phyloP scores from a whole-genome alignment of 192 early-diverging fungal species.

The Umbelopsis sp. region DNA sequence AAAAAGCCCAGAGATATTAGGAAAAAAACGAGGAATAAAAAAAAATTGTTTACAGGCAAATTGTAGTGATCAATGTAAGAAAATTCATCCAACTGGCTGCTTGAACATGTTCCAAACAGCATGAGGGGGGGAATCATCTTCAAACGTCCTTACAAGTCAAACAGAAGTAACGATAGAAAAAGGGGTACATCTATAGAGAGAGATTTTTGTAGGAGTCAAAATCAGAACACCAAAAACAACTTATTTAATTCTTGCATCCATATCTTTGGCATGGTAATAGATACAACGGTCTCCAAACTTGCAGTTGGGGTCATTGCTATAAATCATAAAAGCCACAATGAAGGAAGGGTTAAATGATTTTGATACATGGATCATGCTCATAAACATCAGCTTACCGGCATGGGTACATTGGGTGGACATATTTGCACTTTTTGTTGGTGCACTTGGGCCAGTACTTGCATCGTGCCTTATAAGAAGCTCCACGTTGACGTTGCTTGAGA shows the following conservation, averaged over 20 bases:
- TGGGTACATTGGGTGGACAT: constrained; percentile 44
- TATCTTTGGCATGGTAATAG: constrained; percentile 17
- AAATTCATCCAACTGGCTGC: neutral
- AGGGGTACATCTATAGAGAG: constrained; percentile 7
- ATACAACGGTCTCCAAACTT: constrained; percentile 20
- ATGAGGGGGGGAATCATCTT: no score
- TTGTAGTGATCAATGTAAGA: constrained; percentile 8
- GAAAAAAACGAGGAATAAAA: neutral
- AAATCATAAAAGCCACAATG: neutral
- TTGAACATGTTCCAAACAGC: no score
- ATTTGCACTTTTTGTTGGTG: constrained; percentile 60
- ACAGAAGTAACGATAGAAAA: neutral
- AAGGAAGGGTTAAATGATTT: no score
- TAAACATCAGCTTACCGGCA: constrained; percentile 44
- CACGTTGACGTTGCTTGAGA: constrained; percentile 24
- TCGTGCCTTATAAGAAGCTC: constrained; percentile 30
- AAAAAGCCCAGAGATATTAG: neutral
- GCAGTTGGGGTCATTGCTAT: constrained; percentile 10
- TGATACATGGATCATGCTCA: neutral
- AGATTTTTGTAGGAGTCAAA: neutral
- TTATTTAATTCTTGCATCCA: constrained; percentile 3
- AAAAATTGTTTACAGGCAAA: constrained; percentile 23
- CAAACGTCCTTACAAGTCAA: constrained; percentile 7
- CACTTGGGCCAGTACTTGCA: constrained; percentile 54
- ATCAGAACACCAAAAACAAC: neutral